These are phyloP conservation scores for Xerophyta viscosa DNA, from an alignment of 106 monocot species.

Conservation along the genomic window DNA sequence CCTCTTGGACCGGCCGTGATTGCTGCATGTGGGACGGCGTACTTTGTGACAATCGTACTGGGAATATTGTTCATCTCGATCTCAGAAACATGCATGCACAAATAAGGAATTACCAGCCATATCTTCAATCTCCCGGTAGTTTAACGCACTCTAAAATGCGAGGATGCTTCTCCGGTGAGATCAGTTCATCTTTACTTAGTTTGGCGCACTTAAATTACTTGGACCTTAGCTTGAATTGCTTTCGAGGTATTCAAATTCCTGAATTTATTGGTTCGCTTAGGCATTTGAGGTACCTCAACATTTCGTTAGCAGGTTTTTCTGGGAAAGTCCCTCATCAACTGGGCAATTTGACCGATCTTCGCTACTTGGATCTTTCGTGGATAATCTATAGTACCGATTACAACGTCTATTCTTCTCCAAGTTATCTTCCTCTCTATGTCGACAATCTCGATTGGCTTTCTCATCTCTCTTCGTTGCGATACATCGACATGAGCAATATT, in stretches of 20 bases:
- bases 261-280: constrained; percentile 15
- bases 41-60: constrained; percentile 17
- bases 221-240: constrained; percentile 25
- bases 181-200: background rate
- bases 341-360: constrained; percentile 9
- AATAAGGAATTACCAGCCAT: background rate
- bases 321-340: constrained; percentile 17
- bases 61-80: constrained; percentile 28
- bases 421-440: too few relatives aligned
- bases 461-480: constrained; percentile 17
- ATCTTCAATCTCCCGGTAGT: background rate
- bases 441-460: constrained; percentile 13
- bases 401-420: background rate
- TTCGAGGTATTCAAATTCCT: constrained; percentile 5
- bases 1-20: constrained; percentile 26
- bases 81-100: background rate
- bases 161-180: constrained; percentile 10
- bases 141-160: background rate
- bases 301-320: constrained; percentile 3
- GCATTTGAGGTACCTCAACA: constrained; percentile 17
- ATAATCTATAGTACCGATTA: background rate
- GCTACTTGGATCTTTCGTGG: constrained; percentile 4
- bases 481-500: constrained; percentile 8
- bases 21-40: constrained; percentile 42
- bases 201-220: constrained; percentile 17